phyloP scores from a whole-genome alignment of 139 green algal genomes.

The Tetratostichococcus sp. region DNA sequence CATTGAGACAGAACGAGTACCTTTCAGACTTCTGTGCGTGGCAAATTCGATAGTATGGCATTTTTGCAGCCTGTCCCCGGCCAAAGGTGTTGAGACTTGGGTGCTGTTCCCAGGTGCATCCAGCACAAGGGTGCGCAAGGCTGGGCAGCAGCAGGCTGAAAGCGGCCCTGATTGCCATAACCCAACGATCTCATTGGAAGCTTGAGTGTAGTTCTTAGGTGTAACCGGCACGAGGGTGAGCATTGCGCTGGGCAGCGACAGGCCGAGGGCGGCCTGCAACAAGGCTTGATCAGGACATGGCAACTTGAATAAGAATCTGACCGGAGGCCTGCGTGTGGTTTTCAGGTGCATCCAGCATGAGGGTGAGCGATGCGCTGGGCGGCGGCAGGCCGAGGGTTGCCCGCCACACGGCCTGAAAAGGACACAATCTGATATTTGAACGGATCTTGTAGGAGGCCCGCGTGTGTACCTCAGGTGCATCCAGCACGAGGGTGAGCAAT shows the following conservation, averaged over 20 bases:
- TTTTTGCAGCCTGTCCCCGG: too few species aligned
- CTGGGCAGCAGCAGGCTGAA: slow-evolving; percentile 43
- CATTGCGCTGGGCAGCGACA: slow-evolving; percentile 54
- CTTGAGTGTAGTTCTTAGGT: slow-evolving; percentile 3
- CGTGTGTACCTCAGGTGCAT: slow-evolving; percentile 24
- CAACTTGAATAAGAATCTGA: too few species aligned
- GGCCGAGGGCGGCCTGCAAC: slow-evolving; percentile 40
- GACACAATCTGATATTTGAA: too few species aligned
- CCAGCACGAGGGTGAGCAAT: slow-evolving; percentile 56
- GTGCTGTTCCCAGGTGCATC: slow-evolving; percentile 48
- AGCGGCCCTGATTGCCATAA: slow-evolving; percentile 44
- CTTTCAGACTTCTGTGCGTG: too few species aligned
- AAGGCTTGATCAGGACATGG: too few species aligned
- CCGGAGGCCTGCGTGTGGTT: too few species aligned
- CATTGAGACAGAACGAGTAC: too few species aligned
- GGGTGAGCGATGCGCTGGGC: slow-evolving; percentile 62
- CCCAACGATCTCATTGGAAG: too few species aligned
- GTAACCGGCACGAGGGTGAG: slow-evolving; percentile 52
- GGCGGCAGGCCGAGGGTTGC: slow-evolving; percentile 39
- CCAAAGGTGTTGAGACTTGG: too few species aligned
- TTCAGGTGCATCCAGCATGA: slow-evolving; percentile 44
- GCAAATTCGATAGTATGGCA: too few species aligned
- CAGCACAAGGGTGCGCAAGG: slow-evolving; percentile 53
- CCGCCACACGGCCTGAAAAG: too few species aligned
- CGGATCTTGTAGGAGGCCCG: too few species aligned